These are phyloP conservation scores for Rutstroemia sp. DNA, from an alignment of 2,329 filamentous ascomycete genomes.

Conservation along the genomic window DNA sequence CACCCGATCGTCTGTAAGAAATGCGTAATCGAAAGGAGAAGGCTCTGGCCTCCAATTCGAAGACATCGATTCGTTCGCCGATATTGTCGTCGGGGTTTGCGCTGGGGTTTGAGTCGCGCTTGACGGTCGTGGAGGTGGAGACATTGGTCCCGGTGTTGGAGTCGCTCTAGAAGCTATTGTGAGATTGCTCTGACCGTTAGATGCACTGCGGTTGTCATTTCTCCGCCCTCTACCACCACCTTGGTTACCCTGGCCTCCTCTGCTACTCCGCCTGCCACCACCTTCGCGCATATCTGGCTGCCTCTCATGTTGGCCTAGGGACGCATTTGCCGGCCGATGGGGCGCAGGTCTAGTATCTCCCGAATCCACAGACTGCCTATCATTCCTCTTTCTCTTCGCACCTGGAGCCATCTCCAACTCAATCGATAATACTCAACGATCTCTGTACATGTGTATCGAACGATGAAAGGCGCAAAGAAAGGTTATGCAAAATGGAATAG, in stretches of 20 bases:
- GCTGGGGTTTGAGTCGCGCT: constrained; percentile 26
- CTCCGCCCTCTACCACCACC: constrained; percentile 24
- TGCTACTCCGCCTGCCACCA: constrained; percentile 39
- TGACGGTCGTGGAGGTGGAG: constrained; percentile 25
- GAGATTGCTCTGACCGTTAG: constrained; percentile 16
- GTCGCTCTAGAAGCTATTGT: constrained; percentile 23
- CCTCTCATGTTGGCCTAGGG: constrained; percentile 50
- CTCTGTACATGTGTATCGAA: constrained; percentile 22
- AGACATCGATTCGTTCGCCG: constrained; percentile 21
- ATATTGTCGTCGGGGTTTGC: constrained; percentile 17
- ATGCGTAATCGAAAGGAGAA: constrained; percentile 59
- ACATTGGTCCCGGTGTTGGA: constrained; percentile 29
- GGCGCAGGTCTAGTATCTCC: constrained; percentile 48
- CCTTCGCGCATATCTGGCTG: constrained; percentile 41
- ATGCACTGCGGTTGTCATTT: constrained; percentile 23
- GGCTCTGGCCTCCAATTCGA: constrained; percentile 26
- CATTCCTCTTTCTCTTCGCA: constrained; percentile 31
- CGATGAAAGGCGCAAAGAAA: background rate
- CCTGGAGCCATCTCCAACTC: constrained; percentile 26
- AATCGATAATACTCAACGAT: constrained; percentile 15
- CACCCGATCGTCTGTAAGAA: constrained; percentile 64
- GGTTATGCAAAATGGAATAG: background rate
- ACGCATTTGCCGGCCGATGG: constrained; percentile 52
- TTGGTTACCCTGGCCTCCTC: constrained; percentile 34
- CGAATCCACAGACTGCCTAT: constrained; percentile 33